These are phyloP conservation scores for Cyberlindnera americana DNA, from an alignment of 805 yeast species.

Conservation along the genomic window DNA sequence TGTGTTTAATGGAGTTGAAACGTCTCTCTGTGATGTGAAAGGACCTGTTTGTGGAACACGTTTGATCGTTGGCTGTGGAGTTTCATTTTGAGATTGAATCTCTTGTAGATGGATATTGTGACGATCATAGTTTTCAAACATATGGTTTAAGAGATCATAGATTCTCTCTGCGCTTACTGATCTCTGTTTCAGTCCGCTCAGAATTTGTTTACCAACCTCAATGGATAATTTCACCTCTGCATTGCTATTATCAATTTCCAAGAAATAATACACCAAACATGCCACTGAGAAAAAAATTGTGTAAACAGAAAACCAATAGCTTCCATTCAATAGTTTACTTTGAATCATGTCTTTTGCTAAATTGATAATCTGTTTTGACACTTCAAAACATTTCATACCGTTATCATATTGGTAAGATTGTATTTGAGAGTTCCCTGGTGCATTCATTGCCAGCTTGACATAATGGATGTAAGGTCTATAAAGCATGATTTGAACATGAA, in stretches of 20 bases:
- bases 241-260: constrained; percentile 46
- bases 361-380: constrained; percentile 76
- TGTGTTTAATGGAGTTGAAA: constrained; percentile 12
- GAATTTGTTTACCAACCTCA: constrained; percentile 71
- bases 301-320: constrained; percentile 92
- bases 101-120: constrained; percentile 50
- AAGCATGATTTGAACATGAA: constrained; percentile 79
- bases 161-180: constrained; percentile 79
- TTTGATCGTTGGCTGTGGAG: constrained; percentile 4
- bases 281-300: constrained; percentile 92
- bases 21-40: constrained; percentile 4
- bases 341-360: constrained; percentile 77
- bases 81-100: constrained; percentile 4
- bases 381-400: constrained; percentile 81
- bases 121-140: constrained; percentile 75
- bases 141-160: constrained; percentile 68
- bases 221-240: constrained; percentile 60
- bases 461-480: constrained; percentile 87
- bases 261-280: constrained; percentile 69
- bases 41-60: constrained; percentile 12
- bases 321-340: constrained; percentile 70
- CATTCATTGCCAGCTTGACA: constrained; percentile 32
- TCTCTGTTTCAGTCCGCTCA: constrained; percentile 65
- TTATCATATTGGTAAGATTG: constrained; percentile 52
- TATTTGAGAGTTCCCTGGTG: constrained; percentile 33